These are phyloP conservation scores for Ramaria sp. DNA, from an alignment of 768 basidiomycete genomes.

Conservation along the genomic window DNA sequence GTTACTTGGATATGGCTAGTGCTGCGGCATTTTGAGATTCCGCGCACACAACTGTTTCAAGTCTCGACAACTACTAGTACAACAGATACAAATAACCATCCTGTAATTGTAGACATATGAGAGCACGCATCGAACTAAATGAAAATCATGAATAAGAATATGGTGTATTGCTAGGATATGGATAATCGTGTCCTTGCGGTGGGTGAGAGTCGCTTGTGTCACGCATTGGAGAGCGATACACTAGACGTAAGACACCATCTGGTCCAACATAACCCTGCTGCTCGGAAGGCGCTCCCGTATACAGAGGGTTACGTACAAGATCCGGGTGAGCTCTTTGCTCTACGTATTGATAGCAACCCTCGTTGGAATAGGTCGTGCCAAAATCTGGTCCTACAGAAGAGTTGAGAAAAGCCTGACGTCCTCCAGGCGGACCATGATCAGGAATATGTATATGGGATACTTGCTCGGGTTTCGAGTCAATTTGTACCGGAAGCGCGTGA, in stretches of 20 bases:
- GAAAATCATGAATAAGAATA: conserved; percentile 1
- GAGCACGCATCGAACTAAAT: background rate
- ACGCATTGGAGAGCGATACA: background rate
- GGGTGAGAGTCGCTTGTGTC: background rate
- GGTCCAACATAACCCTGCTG: background rate
- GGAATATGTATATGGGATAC: background rate
- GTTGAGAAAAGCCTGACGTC: background rate
- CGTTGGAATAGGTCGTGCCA: background rate
- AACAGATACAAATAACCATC: no score
- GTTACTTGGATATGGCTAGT: background rate
- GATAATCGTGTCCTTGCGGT: background rate
- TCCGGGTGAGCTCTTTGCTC: background rate
- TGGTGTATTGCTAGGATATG: background rate
- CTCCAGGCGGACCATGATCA: background rate
- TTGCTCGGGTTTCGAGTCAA: background rate
- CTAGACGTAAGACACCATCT: background rate
- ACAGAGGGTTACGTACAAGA: background rate
- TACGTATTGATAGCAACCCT: background rate
- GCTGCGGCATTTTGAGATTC: no score
- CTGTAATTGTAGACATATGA: background rate
- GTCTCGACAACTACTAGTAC: no score
- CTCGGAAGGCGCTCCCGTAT: background rate
- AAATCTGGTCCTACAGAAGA: background rate
- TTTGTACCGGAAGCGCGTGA: background rate
- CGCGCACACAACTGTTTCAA: no score